Evolutionary conservation across 208 protist species (phyloP).

Genomic region (Trypanosoma mega): DNA sequence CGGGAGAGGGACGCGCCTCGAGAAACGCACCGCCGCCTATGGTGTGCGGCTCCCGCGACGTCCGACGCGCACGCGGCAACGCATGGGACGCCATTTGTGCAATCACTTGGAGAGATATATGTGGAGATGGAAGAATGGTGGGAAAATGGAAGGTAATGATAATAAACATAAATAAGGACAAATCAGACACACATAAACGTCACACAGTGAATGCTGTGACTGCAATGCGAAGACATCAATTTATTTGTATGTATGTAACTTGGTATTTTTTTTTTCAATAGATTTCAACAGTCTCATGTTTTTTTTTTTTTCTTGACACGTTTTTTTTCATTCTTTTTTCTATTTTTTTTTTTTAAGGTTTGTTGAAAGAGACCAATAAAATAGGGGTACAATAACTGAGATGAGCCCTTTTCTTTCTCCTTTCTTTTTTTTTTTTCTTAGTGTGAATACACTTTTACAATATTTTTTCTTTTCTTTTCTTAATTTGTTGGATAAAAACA

Average conservation of each 20-base stretch:
- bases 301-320: neutral
- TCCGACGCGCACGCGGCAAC: neutral
- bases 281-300: no score
- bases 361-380: no score
- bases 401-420: no score
- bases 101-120: neutral
- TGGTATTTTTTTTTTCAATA: slow-evolving; percentile 2
- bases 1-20: slow-evolving; percentile 8
- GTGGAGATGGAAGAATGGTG: neutral
- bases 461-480: no score
- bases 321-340: no score
- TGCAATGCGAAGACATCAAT: slow-evolving; percentile 3
- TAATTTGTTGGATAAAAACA: no score
- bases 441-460: no score
- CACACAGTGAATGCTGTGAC: no score
- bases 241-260: neutral
- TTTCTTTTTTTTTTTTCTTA: no score
- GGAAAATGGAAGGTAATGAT: neutral
- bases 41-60: slow-evolving; percentile 22
- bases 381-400: no score
- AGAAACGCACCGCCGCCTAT: slow-evolving; percentile 15
- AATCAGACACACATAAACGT: no score
- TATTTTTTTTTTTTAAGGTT: no score
- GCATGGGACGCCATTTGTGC: neutral
- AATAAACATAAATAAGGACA: neutral